Conservation (phyloP, 225 moss, liverwort and hornwort species). For the Anthoceros angustus region DNA sequence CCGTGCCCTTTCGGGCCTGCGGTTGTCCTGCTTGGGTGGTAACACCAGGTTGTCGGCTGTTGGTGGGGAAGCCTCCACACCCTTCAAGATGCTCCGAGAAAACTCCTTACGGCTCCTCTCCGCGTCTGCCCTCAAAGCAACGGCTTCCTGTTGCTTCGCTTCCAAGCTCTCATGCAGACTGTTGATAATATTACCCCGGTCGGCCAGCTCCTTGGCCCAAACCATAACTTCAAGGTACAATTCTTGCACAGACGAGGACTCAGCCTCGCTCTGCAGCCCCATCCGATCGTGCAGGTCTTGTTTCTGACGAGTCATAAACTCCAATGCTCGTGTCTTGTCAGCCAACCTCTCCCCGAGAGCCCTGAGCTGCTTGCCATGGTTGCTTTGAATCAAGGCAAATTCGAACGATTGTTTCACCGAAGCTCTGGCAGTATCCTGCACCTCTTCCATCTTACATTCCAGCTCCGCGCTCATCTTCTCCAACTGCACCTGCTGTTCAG, state of each 20-base stretch:
- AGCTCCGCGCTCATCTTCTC: background rate
- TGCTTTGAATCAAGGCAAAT: background rate
- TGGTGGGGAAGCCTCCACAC: too few relatives aligned
- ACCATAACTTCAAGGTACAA: background rate
- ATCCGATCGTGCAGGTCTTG: background rate
- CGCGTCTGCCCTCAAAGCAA: background rate
- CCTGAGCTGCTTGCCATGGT: background rate
- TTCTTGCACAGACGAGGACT: background rate
- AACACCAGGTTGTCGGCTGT: too few relatives aligned
- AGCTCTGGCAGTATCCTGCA: background rate
- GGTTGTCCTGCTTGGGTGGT: too few relatives aligned
- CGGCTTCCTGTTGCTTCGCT: background rate
- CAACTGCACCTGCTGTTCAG: background rate
- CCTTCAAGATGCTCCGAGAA: too few relatives aligned
- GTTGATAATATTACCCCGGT: background rate
- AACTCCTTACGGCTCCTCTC: background rate
- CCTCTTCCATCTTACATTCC: background rate
- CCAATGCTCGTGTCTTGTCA: background rate
- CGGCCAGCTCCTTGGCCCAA: background rate
- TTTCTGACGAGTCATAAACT: background rate
- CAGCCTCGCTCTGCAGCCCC: background rate
- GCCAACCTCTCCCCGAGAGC: background rate
- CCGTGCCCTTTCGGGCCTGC: too few relatives aligned
- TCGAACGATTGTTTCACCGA: background rate
- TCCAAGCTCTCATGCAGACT: background rate